Evolutionary conservation across 805 yeast genomes (phyloP).

Genomic region (Candida chauliodis): DNA sequence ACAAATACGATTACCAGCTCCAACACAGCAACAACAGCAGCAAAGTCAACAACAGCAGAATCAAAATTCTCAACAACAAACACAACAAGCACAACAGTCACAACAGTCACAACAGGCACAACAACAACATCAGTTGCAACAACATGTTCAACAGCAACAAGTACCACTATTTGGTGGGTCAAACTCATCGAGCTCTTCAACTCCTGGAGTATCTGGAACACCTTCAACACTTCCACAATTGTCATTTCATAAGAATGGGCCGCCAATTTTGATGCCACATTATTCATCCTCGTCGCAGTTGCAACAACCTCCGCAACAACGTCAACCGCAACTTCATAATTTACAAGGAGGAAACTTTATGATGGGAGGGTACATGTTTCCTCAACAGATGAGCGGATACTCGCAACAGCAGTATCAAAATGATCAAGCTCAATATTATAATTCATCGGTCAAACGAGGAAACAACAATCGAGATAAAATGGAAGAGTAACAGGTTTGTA

Average conservation of each 20-base stretch:
- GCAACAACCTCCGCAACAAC: constrained; percentile 5
- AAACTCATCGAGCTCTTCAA: too few relatives aligned
- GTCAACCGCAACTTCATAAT: constrained; percentile 8
- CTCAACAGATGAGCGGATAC: constrained; percentile 5
- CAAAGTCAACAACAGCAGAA: too few relatives aligned
- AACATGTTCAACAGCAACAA: too few relatives aligned
- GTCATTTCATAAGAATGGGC: constrained; percentile 2
- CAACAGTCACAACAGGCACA: constrained; percentile 3
- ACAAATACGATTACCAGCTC: too few relatives aligned
- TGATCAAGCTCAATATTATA: constrained; percentile 1
- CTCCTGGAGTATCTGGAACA: not conserved
- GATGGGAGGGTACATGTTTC: constrained; percentile 7
- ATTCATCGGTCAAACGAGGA: not conserved
- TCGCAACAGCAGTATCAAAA: constrained; percentile 1
- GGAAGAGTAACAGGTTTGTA: not conserved
- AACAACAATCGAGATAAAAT: not conserved
- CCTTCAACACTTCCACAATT: not conserved
- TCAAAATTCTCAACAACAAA: too few relatives aligned
- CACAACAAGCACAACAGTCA: constrained; percentile 1
- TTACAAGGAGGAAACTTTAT: not conserved
- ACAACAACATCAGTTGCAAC: too few relatives aligned
- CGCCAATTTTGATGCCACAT: constrained; percentile 5
- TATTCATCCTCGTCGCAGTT: not conserved
- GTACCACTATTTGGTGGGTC: too few relatives aligned
- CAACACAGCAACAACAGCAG: too few relatives aligned